phyloP scores from a whole-genome alignment of 1,284 basidiomycete genomes.

The Rhodotorula glutinis region DNA sequence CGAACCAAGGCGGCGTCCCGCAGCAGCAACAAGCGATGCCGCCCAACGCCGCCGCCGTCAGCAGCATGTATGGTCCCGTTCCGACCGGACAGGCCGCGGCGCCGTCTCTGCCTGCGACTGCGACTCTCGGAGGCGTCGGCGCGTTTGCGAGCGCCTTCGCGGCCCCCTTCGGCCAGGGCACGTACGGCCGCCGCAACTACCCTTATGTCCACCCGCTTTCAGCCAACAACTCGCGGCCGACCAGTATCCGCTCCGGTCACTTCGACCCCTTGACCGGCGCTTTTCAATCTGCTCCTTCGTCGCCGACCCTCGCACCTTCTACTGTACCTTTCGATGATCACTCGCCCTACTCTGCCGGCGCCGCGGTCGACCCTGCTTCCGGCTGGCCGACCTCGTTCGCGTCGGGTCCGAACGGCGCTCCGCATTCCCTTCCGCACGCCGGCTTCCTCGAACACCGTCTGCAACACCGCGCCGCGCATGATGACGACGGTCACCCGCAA shows the following conservation, averaged over 20 bases:
- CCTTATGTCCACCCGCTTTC: slow-evolving; percentile 28
- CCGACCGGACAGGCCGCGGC: neutral
- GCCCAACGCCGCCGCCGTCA: too few species aligned
- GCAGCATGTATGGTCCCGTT: slow-evolving; percentile 7
- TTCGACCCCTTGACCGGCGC: slow-evolving; percentile 30
- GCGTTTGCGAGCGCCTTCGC: slow-evolving; percentile 31
- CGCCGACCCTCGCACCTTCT: slow-evolving; percentile 30
- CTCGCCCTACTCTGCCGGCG: slow-evolving; percentile 9
- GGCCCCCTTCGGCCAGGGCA: slow-evolving; percentile 26
- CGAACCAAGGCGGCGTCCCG: neutral
- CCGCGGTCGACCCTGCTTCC: slow-evolving; percentile 10
- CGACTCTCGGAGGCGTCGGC: slow-evolving; percentile 30
- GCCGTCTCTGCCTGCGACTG: slow-evolving; percentile 6
- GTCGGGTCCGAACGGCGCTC: slow-evolving; percentile 2
- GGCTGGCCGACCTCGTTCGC: slow-evolving; percentile 30
- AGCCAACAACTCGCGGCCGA: slow-evolving; percentile 30
- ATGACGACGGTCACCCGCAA: slow-evolving; percentile 17
- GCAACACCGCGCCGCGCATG: slow-evolving; percentile 33
- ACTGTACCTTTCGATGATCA: slow-evolving; percentile 27
- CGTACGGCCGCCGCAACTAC: slow-evolving; percentile 31
- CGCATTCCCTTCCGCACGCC: slow-evolving; percentile 12
- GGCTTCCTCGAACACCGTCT: slow-evolving; percentile 43
- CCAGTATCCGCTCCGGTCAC: slow-evolving; percentile 33
- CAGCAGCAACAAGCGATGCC: neutral
- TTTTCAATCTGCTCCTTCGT: slow-evolving; percentile 32